These are phyloP conservation scores for Vaccinium myrtillus DNA, from an alignment of 148 eudicot species.

Conservation along the genomic window DNA sequence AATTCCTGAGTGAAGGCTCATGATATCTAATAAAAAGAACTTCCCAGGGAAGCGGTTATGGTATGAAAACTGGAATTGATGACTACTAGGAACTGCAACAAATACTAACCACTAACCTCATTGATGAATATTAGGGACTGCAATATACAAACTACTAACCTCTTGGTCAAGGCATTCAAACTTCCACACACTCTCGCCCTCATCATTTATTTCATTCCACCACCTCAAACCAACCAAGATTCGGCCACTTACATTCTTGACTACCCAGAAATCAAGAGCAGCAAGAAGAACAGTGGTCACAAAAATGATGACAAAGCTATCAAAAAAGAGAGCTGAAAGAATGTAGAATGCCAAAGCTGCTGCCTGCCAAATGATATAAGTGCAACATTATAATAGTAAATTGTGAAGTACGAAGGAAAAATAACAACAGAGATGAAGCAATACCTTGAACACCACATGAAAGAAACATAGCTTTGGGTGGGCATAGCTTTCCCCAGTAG, in stretches of 20 bases:
- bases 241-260: conserved; percentile 98
- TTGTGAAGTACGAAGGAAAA: not conserved
- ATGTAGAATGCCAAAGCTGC: conserved; percentile 92
- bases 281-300: conserved; percentile 89
- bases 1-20: not conserved
- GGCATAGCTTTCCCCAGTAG: conserved; percentile 72
- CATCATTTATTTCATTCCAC: conserved; percentile 96
- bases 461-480: conserved; percentile 88
- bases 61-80: not conserved
- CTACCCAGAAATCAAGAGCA: conserved; percentile 98
- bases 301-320: conserved; percentile 87
- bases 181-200: conserved; percentile 94
- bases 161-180: conserved; percentile 98
- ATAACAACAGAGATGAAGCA: not conserved
- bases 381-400: not conserved
- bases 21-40: not conserved
- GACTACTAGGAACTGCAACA: not conserved
- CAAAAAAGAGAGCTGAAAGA: conserved; percentile 77
- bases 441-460: conserved; percentile 91
- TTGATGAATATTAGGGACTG: too few species aligned
- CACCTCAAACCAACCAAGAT: conserved; percentile 95
- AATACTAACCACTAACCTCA: not conserved
- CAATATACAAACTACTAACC: conserved; percentile 39
- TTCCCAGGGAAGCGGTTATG: not conserved
- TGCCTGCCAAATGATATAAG: conserved; percentile 47